These are phyloP conservation scores for Mycena filopes DNA, from an alignment of 768 basidiomycete genomes.

Conservation along the genomic window DNA sequence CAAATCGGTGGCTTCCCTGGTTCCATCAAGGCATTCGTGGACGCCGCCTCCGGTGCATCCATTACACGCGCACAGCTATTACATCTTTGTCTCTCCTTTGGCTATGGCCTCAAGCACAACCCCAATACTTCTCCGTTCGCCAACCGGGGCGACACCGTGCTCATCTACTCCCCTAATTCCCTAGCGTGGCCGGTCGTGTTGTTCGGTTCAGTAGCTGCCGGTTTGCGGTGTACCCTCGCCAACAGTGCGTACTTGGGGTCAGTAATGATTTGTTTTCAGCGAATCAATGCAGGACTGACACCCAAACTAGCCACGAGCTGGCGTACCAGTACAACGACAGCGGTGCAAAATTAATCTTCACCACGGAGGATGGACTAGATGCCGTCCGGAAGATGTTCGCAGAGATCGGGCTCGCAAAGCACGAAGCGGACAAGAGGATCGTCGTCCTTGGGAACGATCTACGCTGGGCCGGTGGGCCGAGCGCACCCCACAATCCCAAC, in stretches of 20 bases:
- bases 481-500: constrained; percentile 38
- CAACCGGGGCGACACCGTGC: constrained; percentile 64
- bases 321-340: constrained; percentile 78
- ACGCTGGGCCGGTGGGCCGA: constrained; percentile 56
- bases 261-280: too few relatives aligned
- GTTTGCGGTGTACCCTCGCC: constrained; percentile 74
- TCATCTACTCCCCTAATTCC: constrained; percentile 78
- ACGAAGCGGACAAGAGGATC: constrained; percentile 63
- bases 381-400: constrained; percentile 69
- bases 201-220: constrained; percentile 69
- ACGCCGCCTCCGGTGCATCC: constrained; percentile 66
- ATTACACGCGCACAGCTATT: constrained; percentile 67
- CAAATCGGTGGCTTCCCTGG: constrained; percentile 56
- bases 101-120: constrained; percentile 63
- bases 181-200: constrained; percentile 60
- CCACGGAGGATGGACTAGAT: constrained; percentile 68
- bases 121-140: constrained; percentile 42
- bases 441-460: constrained; percentile 64
- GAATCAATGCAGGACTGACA: too few relatives aligned
- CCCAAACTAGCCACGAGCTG: constrained; percentile 74
- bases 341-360: constrained; percentile 69
- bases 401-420: constrained; percentile 55
- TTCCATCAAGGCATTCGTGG: constrained; percentile 67
- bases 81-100: constrained; percentile 65
- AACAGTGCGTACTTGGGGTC: constrained; percentile 81